Evolutionary conservation across 2,329 filamentous ascomycete species (phyloP).

Genomic region (Trichoderma sp.): DNA sequence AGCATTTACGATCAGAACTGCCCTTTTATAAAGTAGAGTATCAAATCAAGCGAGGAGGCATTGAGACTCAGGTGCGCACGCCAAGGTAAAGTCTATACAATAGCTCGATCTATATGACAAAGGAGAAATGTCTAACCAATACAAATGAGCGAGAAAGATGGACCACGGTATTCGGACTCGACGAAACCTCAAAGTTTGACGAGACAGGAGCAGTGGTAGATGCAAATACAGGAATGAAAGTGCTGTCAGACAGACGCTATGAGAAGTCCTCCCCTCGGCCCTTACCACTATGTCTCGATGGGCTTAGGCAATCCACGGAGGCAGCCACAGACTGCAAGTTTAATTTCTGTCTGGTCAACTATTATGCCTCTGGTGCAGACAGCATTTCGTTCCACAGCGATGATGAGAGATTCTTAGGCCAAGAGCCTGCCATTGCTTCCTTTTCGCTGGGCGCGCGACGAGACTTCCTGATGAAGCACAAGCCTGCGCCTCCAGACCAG

Average conservation of each 20-base stretch:
- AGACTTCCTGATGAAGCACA: constrained; percentile 81
- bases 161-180: constrained; percentile 60
- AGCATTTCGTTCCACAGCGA: constrained; percentile 81
- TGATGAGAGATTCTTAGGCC: constrained; percentile 74
- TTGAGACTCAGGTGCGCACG: constrained; percentile 62
- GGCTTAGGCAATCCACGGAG: constrained; percentile 64
- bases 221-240: constrained; percentile 43
- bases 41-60: constrained; percentile 65
- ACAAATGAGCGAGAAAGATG: constrained; percentile 33
- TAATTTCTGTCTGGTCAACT: constrained; percentile 82
- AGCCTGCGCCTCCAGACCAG: constrained; percentile 51
- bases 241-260: constrained; percentile 55
- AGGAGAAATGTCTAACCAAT: not conserved
- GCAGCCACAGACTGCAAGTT: constrained; percentile 65
- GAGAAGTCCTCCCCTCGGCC: constrained; percentile 63
- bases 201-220: constrained; percentile 47
- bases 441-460: constrained; percentile 71
- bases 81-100: constrained; percentile 42
- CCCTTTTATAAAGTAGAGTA: constrained; percentile 78
- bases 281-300: constrained; percentile 68
- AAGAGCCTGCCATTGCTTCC: constrained; percentile 70
- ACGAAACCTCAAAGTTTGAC: constrained; percentile 64
- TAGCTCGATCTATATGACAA: not conserved
- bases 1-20: constrained; percentile 69
- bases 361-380: constrained; percentile 75